Evolutionary conservation across 306 rosid species (phyloP).

Genomic region (Gleditsia sinensis): DNA sequence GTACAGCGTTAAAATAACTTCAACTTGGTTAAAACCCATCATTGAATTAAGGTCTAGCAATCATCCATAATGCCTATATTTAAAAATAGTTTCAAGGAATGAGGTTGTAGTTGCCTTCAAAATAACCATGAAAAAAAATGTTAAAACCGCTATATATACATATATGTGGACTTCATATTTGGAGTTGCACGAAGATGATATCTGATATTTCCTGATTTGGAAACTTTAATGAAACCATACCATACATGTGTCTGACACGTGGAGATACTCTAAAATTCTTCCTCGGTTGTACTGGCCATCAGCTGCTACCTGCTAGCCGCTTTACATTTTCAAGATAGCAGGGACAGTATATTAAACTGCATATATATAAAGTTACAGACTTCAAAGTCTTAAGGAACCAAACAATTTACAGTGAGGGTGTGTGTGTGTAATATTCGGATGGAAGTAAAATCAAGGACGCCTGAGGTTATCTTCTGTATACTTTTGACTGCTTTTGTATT

Average conservation of each 20-base stretch:
- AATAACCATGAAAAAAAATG: too few species aligned
- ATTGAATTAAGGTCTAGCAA: too few species aligned
- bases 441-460: conserved; percentile 8
- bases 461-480: background rate
- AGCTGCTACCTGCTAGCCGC: background rate
- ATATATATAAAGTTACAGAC: background rate
- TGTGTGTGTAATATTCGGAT: background rate
- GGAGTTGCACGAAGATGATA: background rate
- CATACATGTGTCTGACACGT: background rate
- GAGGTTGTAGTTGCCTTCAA: too few species aligned
- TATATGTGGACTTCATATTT: too few species aligned
- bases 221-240: background rate
- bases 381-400: conserved; percentile 12
- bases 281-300: background rate
- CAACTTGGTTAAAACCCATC: too few species aligned
- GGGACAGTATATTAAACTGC: background rate
- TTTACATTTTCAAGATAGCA: background rate
- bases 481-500: background rate
- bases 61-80: too few species aligned
- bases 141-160: too few species aligned
- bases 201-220: background rate
- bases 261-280: conserved; percentile 1
- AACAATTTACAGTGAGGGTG: background rate
- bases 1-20: too few species aligned
- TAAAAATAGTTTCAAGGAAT: too few species aligned